Percentiles rank a stretch among this genome's conserved stretches.
Evolutionary conservation across 2,329 filamentous ascomycete genomes (phyloP).

Genomic region (Pseudocercospora macadamiae): DNA sequence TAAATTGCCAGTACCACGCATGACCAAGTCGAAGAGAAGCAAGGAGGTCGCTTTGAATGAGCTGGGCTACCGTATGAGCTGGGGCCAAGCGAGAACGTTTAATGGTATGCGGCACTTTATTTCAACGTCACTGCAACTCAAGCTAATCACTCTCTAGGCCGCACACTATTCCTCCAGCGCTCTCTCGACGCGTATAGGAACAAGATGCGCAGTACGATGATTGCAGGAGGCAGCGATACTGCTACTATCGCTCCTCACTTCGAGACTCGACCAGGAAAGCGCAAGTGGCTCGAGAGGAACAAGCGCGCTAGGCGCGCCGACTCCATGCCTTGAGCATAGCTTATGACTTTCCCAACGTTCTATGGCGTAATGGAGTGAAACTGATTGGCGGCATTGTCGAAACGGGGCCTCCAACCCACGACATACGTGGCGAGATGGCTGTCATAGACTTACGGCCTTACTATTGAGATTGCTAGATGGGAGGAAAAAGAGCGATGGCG

Average conservation of each 20-base stretch:
- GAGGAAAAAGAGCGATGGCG: slow-evolving; percentile 4
- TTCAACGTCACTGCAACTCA: slow-evolving; percentile 12
- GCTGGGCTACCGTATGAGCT: slow-evolving; percentile 91
- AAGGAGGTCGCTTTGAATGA: slow-evolving; percentile 94
- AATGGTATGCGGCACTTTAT: slow-evolving; percentile 54
- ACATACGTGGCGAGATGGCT: neutral
- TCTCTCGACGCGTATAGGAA: slow-evolving; percentile 91
- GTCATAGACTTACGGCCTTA: slow-evolving; percentile 1
- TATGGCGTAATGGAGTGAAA: neutral
- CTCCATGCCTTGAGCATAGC: slow-evolving; percentile 16
- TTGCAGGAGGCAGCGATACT: slow-evolving; percentile 76
- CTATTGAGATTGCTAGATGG: slow-evolving; percentile 2
- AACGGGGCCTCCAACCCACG: no score
- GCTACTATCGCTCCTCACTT: slow-evolving; percentile 78
- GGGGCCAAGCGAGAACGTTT: slow-evolving; percentile 93
- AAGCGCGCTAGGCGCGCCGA: slow-evolving; percentile 39
- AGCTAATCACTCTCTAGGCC: slow-evolving; percentile 25
- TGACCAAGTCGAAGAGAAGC: slow-evolving; percentile 68
- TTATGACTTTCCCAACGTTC: neutral
- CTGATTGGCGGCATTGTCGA: neutral
- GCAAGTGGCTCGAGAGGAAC: slow-evolving; percentile 56
- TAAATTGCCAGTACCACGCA: slow-evolving; percentile 74
- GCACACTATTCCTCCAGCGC: slow-evolving; percentile 28
- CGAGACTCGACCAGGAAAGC: slow-evolving; percentile 85
- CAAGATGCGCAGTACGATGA: slow-evolving; percentile 82